These are phyloP conservation scores for Solanum clarkiae DNA, from an alignment of 257 asterid species.

Conservation along the genomic window DNA sequence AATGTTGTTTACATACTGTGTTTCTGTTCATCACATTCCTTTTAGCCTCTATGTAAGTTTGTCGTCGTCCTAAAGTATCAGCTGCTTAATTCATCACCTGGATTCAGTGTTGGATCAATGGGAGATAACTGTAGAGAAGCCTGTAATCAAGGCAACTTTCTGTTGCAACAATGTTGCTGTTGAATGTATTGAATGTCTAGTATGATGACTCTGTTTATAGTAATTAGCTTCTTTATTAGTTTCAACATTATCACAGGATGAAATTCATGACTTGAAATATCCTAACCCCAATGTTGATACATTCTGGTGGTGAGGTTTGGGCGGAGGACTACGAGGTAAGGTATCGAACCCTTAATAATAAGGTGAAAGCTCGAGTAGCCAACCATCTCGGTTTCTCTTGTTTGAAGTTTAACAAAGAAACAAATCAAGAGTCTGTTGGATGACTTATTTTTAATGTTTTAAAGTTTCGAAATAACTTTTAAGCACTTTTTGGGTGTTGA, in stretches of 20 bases:
- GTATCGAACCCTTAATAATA: no score
- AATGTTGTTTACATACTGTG: background rate
- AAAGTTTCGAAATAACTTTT: no score
- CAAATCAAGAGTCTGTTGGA: background rate
- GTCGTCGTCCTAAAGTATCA: background rate
- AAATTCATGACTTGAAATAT: background rate
- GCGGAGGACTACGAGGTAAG: no score
- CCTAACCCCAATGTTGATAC: background rate
- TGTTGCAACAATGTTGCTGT: conserved; percentile 1
- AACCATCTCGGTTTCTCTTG: background rate
- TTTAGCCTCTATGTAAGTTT: background rate
- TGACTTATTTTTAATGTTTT: background rate
- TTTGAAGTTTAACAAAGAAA: background rate
- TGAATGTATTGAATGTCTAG: background rate
- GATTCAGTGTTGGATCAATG: background rate
- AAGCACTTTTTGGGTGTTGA: no score
- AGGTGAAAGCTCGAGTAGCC: background rate
- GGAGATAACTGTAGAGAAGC: conserved; percentile 11
- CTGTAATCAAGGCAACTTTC: background rate
- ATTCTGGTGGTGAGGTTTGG: no score
- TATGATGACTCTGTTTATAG: background rate
- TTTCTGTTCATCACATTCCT: background rate
- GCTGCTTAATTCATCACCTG: background rate
- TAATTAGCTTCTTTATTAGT: background rate
- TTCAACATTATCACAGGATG: background rate